A percentile compares a stretch with the other conserved stretches of the same genome.
These are phyloP conservation scores for Lactarius evosmus DNA, from an alignment of 768 basidiomycete species.

Conservation along the genomic window DNA sequence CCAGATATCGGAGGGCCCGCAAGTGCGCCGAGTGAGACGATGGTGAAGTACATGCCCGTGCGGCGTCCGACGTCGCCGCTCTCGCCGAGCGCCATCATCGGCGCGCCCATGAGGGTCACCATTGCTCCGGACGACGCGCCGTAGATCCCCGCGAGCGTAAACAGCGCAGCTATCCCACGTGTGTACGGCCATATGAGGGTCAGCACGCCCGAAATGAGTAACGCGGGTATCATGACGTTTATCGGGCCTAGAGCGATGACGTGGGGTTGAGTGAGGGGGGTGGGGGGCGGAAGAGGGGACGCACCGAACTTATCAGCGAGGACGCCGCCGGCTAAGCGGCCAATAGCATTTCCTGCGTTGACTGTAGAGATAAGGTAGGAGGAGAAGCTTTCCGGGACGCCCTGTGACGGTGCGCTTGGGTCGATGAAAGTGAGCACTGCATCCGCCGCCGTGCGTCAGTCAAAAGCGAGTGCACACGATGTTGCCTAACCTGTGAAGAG, in stretches of 20 bases:
- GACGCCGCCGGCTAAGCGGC: slow-evolving; percentile 53
- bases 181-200: too few relatives aligned
- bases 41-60: slow-evolving; percentile 60
- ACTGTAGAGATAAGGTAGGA: slow-evolving; percentile 68
- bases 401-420: slow-evolving; percentile 49
- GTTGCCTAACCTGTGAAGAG: slow-evolving; percentile 46
- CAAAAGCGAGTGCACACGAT: background rate
- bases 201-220: too few relatives aligned
- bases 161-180: too few relatives aligned
- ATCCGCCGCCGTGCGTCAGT: background rate
- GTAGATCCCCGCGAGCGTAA: too few relatives aligned
- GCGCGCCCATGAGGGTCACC: slow-evolving; percentile 52
- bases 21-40: slow-evolving; percentile 59
- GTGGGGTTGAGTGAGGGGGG: background rate
- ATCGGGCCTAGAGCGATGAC: slow-evolving; percentile 48
- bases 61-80: slow-evolving; percentile 61
- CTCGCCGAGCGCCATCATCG: slow-evolving; percentile 59
- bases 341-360: slow-evolving; percentile 62
- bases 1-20: slow-evolving; percentile 74
- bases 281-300: slow-evolving; percentile 22
- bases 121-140: slow-evolving; percentile 57
- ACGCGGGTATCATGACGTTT: slow-evolving; percentile 35
- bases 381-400: slow-evolving; percentile 48
- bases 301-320: slow-evolving; percentile 54
- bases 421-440: slow-evolving; percentile 68